Percentiles rank a stretch among this genome's conserved stretches.
Conservation (phyloP, 495 filamentous ascomycete genomes). For the Neurospora intermedia region DNA sequence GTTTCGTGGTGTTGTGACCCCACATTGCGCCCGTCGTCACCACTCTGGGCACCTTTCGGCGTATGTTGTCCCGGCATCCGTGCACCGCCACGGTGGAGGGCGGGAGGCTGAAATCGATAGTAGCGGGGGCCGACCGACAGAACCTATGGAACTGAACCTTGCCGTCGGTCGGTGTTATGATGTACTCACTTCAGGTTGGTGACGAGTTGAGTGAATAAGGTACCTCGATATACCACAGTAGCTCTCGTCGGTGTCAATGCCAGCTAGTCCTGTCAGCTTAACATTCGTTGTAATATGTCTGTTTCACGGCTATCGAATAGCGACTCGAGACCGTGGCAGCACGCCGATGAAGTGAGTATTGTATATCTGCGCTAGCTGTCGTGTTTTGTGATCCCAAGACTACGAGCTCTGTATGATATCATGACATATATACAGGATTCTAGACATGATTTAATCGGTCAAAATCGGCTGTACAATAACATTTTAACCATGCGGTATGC, state of each 20-base stretch:
- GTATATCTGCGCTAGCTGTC: background rate
- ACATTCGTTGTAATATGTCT: background rate
- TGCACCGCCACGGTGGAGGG: slow-evolving; percentile 8
- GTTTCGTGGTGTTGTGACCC: slow-evolving; percentile 1
- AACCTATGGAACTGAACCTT: too few relatives aligned
- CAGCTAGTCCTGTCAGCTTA: background rate
- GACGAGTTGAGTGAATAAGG: background rate
- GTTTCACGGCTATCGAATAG: background rate
- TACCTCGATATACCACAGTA: background rate
- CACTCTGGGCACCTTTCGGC: background rate
- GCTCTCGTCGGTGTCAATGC: background rate
- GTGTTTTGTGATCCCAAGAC: background rate
- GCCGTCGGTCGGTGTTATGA: background rate
- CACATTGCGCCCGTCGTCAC: background rate
- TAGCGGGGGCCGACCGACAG: background rate
- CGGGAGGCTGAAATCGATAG: background rate
- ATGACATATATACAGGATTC: background rate
- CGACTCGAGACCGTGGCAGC: background rate
- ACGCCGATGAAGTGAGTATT: background rate
- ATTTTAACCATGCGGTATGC: background rate
- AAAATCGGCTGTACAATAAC: background rate
- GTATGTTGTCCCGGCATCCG: background rate
- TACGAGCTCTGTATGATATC: background rate
- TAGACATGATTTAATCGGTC: background rate
- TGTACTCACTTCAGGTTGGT: background rate